Evolutionary conservation across 345 rosid species (phyloP), one percentile per base, ranked within the genome.

Genomic region (Lenwebbia sp.): DNA sequence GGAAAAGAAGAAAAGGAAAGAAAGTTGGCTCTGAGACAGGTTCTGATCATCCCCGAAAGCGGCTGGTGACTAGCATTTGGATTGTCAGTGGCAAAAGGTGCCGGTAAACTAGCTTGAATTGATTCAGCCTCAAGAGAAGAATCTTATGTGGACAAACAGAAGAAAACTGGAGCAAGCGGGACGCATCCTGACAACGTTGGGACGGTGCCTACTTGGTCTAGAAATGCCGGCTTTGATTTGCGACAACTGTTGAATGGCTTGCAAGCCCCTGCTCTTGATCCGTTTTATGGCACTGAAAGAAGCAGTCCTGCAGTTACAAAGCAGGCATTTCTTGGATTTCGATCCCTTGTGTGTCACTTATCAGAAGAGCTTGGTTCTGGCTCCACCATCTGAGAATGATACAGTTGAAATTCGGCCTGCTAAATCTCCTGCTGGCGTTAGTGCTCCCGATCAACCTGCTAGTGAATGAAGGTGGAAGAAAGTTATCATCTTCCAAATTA

Each of bases 251-350:
- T 97, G 90, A 88, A 85, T 85, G 94, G 93, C 91, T 90, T 97
- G 90, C 96, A 93, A 88, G 91, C 92, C 62, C 92, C 96, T 86
- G 98, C 99, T 54, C 89, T 94, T 37, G 90, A 94, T 90, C 99
- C 96, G 54, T 94, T 94, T 85, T 89, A 88, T 88, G 97, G 93
- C 70, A 83, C 86, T 52, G 95, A 92, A 88, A 91, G 92, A 87
- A 87, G 89, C 58, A 87, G 90, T 56, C 92, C 93, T 84, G 86
- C 92, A 83, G 85, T 87, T 87, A 86, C 93, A 52, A 86, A 89
- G 93, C 92, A 88, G 75, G 93, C 93, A 86, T 93, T 97, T 89
- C 89, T 94, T 88, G 94, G 87, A 50, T 97, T 92, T 87, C 95
- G 99, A 78, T 90, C 96, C 76, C 90, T 92, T 84, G 92, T 84